Base-by-base conservation (phyloP, 1,284 basidiomycete species). In the Blastosporella zonata region DNA sequence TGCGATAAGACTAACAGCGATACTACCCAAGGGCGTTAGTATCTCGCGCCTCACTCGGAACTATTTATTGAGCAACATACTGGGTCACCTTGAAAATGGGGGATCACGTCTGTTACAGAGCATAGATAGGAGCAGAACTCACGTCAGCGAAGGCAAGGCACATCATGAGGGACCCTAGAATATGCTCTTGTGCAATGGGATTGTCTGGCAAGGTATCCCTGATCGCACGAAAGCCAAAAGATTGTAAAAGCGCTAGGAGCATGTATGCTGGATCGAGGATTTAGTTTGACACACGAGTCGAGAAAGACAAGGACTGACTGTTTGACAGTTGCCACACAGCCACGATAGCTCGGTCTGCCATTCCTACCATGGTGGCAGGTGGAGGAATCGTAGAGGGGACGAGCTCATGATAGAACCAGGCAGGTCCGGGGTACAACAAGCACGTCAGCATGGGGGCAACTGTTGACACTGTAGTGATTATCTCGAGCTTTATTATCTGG, bases 81-180 rank as follows among this genome's bases (percentile, higher is more conserved):
- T 87, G 84, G 29, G 67, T 68, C 17, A 68, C 31, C 67, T 71
- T 22, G 22, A 18, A 9, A 35, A 47, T 22, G 25, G 23, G 15
- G 17, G 43, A 22, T 8, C 13, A 27, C 5, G 25, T 6, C 10
- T 6, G 10, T 10, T 27, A 6, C 10, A 6, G 10, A 27, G 25
- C 39, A 15, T 46, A 48, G 33, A 29, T 44, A 48, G 31, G 28
- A 22, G 35, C 36, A 46, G 7, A n/a, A 71, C 83, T 64, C 56
- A 89, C 87, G 67, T 90, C 87, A 36, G 83, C 87, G 51, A 88
- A 71, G 1, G 82, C 84, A 35, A 90, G 73, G 3, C 83, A 82
- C 21, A 74, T 70, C 50, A 90, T 70, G 47, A 74, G 74, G 2
- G 85, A 77, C 5, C 84, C 84, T 8, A 89, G 59, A 44, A 90